Evolutionary conservation across 208 protist genomes (phyloP).

Genomic region (Crithidia fasciculata): DNA sequence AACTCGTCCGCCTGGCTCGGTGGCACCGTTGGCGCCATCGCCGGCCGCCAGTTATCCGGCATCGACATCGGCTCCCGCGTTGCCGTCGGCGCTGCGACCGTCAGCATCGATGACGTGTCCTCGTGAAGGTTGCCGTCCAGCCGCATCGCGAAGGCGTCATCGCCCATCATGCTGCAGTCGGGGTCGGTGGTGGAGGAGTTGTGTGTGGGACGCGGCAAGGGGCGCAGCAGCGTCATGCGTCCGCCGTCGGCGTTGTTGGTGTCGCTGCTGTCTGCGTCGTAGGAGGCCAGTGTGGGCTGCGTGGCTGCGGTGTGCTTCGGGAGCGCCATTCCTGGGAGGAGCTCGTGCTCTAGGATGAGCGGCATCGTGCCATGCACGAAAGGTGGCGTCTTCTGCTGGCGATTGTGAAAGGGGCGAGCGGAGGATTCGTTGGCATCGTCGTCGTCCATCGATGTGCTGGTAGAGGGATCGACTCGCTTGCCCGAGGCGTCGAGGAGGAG

Average conservation of each 20-base stretch:
- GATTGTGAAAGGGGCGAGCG: not conserved
- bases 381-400: not conserved
- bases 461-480: not conserved
- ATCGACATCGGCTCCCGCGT: constrained; percentile 25
- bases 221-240: constrained; percentile 26
- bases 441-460: constrained; percentile 11
- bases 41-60: constrained; percentile 28
- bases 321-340: constrained; percentile 15
- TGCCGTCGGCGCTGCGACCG: not conserved
- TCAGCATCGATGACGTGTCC: constrained; percentile 4
- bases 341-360: constrained; percentile 1
- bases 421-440: not conserved
- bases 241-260: not conserved
- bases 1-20: constrained; percentile 29
- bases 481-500: not conserved
- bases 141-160: constrained; percentile 14
- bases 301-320: constrained; percentile 6
- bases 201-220: constrained; percentile 5
- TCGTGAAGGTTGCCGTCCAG: constrained; percentile 21
- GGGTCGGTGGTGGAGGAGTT: constrained; percentile 4
- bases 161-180: constrained; percentile 3
- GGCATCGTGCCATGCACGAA: constrained; percentile 3
- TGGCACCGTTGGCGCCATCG: constrained; percentile 33
- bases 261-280: not conserved
- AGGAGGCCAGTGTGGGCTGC: constrained; percentile 8